These are phyloP conservation scores for Butyriboletus loyo DNA, from an alignment of 768 basidiomycete genomes.

Conservation along the genomic window DNA sequence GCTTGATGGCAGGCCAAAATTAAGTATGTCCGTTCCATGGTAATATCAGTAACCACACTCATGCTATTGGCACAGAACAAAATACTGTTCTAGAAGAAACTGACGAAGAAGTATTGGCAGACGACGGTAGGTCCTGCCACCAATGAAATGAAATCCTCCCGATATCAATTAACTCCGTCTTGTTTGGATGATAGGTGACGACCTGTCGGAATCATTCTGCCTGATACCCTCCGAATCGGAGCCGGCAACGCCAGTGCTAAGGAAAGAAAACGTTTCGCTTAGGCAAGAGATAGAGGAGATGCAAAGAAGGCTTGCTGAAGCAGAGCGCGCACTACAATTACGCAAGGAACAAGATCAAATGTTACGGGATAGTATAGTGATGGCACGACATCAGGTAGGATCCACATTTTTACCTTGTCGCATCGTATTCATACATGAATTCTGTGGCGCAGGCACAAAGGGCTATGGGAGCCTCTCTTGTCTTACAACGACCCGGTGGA, in stretches of 20 bases:
- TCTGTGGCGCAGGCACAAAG: constrained; percentile 61
- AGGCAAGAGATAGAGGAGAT: constrained; percentile 57
- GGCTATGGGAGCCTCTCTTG: constrained; percentile 67
- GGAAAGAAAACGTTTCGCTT: constrained; percentile 65
- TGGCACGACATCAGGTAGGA: constrained; percentile 63
- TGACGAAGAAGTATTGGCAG: constrained; percentile 60
- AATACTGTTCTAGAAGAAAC: constrained; percentile 39
- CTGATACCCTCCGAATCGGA: constrained; percentile 65
- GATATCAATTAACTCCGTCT: constrained; percentile 1
- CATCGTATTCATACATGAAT: constrained; percentile 3
- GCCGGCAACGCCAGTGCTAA: constrained; percentile 45
- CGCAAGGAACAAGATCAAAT: constrained; percentile 79
- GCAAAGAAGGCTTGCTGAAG: constrained; percentile 54
- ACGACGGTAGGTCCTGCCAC: constrained; percentile 49
- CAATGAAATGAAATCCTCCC: neutral
- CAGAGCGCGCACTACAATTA: constrained; percentile 62
- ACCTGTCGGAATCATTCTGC: constrained; percentile 78
- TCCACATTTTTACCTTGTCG: neutral
- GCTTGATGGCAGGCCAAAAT: constrained; percentile 20
- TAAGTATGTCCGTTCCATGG: constrained; percentile 14
- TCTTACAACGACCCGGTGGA: constrained; percentile 45
- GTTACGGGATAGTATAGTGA: constrained; percentile 76
- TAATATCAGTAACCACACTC: neutral
- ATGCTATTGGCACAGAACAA: constrained; percentile 19
- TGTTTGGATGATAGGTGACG: constrained; percentile 43